Percentiles rank a stretch among this genome's conserved stretches.
phyloP scores from a whole-genome alignment of 345 rosid genomes.

The Physaria fendleri region DNA sequence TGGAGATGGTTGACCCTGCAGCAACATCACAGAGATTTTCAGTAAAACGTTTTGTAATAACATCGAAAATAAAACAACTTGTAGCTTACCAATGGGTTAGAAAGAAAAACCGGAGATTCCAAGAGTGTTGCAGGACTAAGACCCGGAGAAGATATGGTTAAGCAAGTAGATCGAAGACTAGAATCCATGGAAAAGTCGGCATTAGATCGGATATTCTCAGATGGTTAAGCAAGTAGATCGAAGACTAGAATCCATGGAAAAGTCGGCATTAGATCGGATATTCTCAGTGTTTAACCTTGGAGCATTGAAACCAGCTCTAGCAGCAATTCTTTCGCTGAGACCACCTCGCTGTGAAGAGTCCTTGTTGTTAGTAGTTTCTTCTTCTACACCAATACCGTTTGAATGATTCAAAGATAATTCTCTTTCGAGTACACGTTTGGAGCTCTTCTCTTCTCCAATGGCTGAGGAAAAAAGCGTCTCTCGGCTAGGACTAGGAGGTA shows the following conservation, averaged over 20 bases:
- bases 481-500: conserved; percentile 64
- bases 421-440: no score
- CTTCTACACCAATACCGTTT: no score
- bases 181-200: conserved; percentile 43
- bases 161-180: conserved; percentile 49
- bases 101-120: conserved; percentile 81
- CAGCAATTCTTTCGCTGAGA: conserved; percentile 77
- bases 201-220: no score
- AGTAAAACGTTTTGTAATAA: neutral
- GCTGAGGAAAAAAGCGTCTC: no score
- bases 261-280: conserved; percentile 50
- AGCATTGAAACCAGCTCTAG: conserved; percentile 81
- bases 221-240: no score
- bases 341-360: conserved; percentile 42
- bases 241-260: no score
- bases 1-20: conserved; percentile 93
- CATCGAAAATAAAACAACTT: conserved; percentile 10
- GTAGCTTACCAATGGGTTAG: conserved; percentile 58
- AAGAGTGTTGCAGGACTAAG: conserved; percentile 86
- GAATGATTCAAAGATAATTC: no score
- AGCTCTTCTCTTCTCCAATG: conserved; percentile 44
- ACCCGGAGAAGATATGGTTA: conserved; percentile 81
- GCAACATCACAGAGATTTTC: neutral
- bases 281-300: conserved; percentile 66
- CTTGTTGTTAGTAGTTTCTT: conserved; percentile 14